These are phyloP conservation scores for Claviceps sorghi DNA, from an alignment of 2,329 filamentous ascomycete species.

Conservation along the genomic window DNA sequence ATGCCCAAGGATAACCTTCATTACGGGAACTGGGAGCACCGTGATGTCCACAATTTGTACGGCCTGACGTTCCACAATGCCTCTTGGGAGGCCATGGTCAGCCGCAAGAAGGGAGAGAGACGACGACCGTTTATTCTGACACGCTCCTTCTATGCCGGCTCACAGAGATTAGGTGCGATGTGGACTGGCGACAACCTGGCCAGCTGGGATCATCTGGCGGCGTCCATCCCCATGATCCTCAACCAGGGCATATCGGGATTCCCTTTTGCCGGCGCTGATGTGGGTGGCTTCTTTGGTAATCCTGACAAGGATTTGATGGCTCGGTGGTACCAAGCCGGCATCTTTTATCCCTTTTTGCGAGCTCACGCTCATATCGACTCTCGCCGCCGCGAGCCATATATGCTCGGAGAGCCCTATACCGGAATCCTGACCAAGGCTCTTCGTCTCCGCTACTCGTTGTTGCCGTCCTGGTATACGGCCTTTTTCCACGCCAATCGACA, in stretches of 20 bases:
- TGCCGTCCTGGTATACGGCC: slow-evolving; percentile 93
- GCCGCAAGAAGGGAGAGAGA: slow-evolving; percentile 72
- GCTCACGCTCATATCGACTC: slow-evolving; percentile 95
- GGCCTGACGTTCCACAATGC: slow-evolving; percentile 93
- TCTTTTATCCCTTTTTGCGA: slow-evolving; percentile 97
- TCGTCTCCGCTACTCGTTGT: slow-evolving; percentile 72
- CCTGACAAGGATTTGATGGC: slow-evolving; percentile 82
- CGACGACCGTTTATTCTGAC: slow-evolving; percentile 86
- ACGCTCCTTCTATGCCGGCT: slow-evolving; percentile 80
- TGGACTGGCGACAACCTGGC: slow-evolving; percentile 98
- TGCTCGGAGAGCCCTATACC: slow-evolving; percentile 71
- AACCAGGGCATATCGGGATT: slow-evolving; percentile 87
- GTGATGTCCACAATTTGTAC: slow-evolving; percentile 91
- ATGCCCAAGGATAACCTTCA: slow-evolving; percentile 99
- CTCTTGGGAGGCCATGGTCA: slow-evolving; percentile 70
- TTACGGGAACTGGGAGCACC: slow-evolving; percentile 83
- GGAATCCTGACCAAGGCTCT: slow-evolving; percentile 77
- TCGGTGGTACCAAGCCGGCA: slow-evolving; percentile 91
- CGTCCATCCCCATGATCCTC: slow-evolving; percentile 81
- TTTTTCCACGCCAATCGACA: slow-evolving; percentile 78
- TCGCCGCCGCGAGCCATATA: slow-evolving; percentile 83
- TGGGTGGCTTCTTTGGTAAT: slow-evolving; percentile 96
- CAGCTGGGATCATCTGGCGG: slow-evolving; percentile 79
- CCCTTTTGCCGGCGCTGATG: slow-evolving; percentile 88
- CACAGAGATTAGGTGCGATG: slow-evolving; percentile 84